Evolutionary conservation across 768 basidiomycete genomes (phyloP), one percentile per base, ranked within the genome.

Genomic region (Fibroporia radiculosa): DNA sequence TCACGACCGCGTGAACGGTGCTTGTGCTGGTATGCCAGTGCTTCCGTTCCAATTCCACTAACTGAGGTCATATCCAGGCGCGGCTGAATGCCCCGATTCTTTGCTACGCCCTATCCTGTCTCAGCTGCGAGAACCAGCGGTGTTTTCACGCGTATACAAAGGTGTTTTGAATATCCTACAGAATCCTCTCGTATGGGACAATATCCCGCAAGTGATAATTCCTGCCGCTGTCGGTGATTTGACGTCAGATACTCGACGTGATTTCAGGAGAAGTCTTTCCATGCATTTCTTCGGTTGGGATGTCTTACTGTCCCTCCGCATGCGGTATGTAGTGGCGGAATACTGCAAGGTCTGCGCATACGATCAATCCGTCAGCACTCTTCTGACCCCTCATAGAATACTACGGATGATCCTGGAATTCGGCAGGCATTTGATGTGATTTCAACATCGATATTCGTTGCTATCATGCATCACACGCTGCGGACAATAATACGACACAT

Each of bases 201-300:
- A 67, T 31, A 60, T 65, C 11, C 40, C 56, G 2, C 51, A 59
- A 16, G 59, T 73, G 20, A 33, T 20, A 14, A 47, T 71, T 2
- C 60, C 65, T 11, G 39, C 55, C 1, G 65, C 59, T 53, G 35
- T 47, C 7, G 62, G 61, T 44, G 51, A 58, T 10, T 39, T 68
- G 24, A 64, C 59, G n/a, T 49, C 52, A 19, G 70, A 68, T 6
- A 50, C 77, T 6, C 69, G 68, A 19, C 46, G 47, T 19, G 68
- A 67, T n/a, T 72, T 84, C 48, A 65, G 73, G 34, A 60, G 59
- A 13, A 78, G 80, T 48, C 55, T 87, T 14, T 53, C 64, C 0
- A 67, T 65, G 7, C 74, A 83, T 56, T 61, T 88, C 12, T 86
- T 78, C 55, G 84, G 84, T 1, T 79, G 73, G 69, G 70, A 77